Percentiles rank a stretch among this genome's conserved stretches.
Conservation (phyloP, 2,329 filamentous ascomycete genomes). For the Fusarium xyrophilum region DNA sequence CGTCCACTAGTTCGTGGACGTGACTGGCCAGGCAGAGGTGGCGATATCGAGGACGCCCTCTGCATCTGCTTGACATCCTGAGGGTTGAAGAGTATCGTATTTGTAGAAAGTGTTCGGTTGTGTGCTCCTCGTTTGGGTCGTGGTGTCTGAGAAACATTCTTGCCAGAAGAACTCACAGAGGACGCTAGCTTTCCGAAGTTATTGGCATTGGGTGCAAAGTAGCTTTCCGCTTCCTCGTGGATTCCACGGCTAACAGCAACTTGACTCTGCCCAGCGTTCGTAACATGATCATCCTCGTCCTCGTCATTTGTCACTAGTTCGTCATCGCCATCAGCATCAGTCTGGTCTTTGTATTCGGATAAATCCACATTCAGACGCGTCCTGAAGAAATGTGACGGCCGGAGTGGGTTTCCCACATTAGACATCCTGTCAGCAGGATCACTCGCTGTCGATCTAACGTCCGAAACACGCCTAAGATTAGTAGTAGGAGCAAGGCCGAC, state of each 20-base stretch:
- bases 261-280: slow-evolving; percentile 50
- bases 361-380: slow-evolving; percentile 47
- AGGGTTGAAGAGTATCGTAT: slow-evolving; percentile 85
- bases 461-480: slow-evolving; percentile 59
- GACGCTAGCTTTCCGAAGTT: slow-evolving; percentile 50
- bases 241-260: slow-evolving; percentile 39
- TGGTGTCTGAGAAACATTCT: slow-evolving; percentile 43
- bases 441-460: slow-evolving; percentile 66
- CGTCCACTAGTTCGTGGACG: slow-evolving; percentile 50
- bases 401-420: slow-evolving; percentile 52
- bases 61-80: slow-evolving; percentile 51
- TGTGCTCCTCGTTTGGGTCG: slow-evolving; percentile 59
- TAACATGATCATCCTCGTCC: slow-evolving; percentile 63
- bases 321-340: slow-evolving; percentile 87
- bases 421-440: slow-evolving; percentile 70
- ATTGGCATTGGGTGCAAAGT: slow-evolving; percentile 60
- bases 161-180: slow-evolving; percentile 46
- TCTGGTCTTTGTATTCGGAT: slow-evolving; percentile 64
- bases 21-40: slow-evolving; percentile 42
- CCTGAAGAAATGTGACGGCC: slow-evolving; percentile 45
- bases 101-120: slow-evolving; percentile 76
- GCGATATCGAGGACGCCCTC: slow-evolving; percentile 55
- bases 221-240: slow-evolving; percentile 53
- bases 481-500: slow-evolving; percentile 57
- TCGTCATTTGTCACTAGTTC: slow-evolving; percentile 86